phyloP scores from a whole-genome alignment of 257 asterid species.

The Linaria vulgaris region DNA sequence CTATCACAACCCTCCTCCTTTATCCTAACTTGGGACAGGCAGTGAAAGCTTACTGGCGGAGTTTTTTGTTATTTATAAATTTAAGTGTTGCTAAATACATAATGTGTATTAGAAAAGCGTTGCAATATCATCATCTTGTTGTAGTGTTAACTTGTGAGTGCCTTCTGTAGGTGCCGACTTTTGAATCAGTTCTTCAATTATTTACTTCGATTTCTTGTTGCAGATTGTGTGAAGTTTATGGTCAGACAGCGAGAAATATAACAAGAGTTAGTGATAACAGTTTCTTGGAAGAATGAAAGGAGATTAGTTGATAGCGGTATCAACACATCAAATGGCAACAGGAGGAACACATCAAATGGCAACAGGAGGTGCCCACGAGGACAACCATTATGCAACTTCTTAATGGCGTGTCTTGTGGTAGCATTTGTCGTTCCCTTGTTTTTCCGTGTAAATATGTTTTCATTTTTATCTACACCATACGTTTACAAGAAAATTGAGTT shows the following conservation, averaged over 20 bases:
- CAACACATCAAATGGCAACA: slow-evolving; percentile 20
- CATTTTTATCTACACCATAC: no score
- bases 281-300: slow-evolving; percentile 19
- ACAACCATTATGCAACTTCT: slow-evolving; percentile 56
- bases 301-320: slow-evolving; percentile 4
- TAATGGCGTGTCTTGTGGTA: slow-evolving; percentile 55
- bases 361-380: slow-evolving; percentile 41
- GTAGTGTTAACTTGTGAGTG: no score
- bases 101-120: no score
- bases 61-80: no score
- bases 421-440: slow-evolving; percentile 60
- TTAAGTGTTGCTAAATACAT: no score
- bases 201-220: background rate
- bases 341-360: no score
- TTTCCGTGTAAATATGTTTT: slow-evolving; percentile 48
- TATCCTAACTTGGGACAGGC: no score
- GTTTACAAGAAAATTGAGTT: no score
- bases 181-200: background rate
- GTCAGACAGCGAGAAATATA: slow-evolving; percentile 12
- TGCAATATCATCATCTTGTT: no score
- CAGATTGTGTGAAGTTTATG: slow-evolving; percentile 17
- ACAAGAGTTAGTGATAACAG: slow-evolving; percentile 14
- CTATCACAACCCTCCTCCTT: no score
- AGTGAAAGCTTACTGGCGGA: no score
- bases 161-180: no score